These are phyloP conservation scores for Russula sp. DNA, from an alignment of 768 basidiomycete species.

Conservation along the genomic window DNA sequence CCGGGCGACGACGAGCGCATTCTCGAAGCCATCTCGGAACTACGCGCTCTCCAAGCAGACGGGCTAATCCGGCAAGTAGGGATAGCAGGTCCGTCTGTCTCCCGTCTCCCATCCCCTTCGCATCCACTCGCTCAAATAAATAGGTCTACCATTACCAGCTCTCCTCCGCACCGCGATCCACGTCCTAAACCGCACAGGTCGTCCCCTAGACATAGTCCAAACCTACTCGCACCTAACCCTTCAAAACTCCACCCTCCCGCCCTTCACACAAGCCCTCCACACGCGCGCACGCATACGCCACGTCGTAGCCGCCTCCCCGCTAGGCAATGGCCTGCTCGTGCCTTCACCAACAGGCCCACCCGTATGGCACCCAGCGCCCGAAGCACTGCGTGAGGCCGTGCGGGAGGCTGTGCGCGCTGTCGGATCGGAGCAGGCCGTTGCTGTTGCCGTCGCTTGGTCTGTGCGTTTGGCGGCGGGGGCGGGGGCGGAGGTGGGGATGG, in stretches of 20 bases:
- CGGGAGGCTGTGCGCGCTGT: conserved; percentile 37
- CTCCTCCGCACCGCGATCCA: conserved; percentile 81
- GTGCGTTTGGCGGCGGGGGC: conserved; percentile 40
- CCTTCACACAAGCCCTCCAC: conserved; percentile 56
- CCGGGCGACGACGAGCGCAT: conserved; percentile 59
- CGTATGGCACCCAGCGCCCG: conserved; percentile 76
- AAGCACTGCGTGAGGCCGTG: conserved; percentile 45
- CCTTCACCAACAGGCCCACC: conserved; percentile 43
- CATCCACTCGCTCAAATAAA: background rate
- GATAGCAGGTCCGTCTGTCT: conserved; percentile 58
- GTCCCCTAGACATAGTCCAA: conserved; percentile 73
- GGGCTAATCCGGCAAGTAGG: conserved; percentile 74
- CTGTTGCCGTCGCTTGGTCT: conserved; percentile 72
- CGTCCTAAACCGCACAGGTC: conserved; percentile 43
- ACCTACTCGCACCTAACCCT: conserved; percentile 80
- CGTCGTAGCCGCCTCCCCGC: conserved; percentile 74
- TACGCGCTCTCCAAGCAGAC: conserved; percentile 66
- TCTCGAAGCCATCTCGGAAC: conserved; percentile 61
- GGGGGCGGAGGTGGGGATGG: background rate
- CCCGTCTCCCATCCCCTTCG: background rate
- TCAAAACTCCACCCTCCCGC: conserved; percentile 60
- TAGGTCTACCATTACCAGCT: conserved; percentile 79
- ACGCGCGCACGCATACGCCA: conserved; percentile 64
- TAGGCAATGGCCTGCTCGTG: conserved; percentile 80
- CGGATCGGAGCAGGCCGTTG: conserved; percentile 49